Conservation (phyloP, 2,329 filamentous ascomycete genomes). For the Pseudogymnoascus sp. region DNA sequence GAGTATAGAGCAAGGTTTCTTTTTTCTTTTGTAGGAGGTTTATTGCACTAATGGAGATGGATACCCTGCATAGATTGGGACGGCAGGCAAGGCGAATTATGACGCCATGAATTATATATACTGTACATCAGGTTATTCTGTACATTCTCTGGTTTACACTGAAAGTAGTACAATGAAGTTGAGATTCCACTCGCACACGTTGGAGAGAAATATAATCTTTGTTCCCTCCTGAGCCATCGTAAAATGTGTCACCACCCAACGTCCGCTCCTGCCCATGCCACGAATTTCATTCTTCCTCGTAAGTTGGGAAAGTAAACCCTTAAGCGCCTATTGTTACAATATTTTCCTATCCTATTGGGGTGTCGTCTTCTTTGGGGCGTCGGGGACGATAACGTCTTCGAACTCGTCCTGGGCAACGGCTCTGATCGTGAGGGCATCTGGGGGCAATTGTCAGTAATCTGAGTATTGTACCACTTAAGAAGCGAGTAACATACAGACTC, state of each 20-base stretch:
- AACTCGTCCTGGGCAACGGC: conserved; percentile 96
- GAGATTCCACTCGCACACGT: neutral
- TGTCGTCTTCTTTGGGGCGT: conserved; percentile 30
- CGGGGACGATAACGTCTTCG: conserved; percentile 86
- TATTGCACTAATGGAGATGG: conserved; percentile 4
- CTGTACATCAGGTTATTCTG: conserved; percentile 4
- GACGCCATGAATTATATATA: conserved; percentile 4
- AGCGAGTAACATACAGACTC: conserved; percentile 64
- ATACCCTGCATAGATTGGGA: conserved; percentile 1
- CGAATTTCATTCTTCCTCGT: neutral
- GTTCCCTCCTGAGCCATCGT: neutral
- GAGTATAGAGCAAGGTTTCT: conserved; percentile 3
- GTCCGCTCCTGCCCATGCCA: neutral
- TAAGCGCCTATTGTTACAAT: conserved; percentile 5
- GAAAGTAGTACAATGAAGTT: conserved; percentile 7
- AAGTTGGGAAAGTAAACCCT: neutral
- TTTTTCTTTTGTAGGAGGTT: conserved; percentile 6
- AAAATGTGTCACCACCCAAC: neutral
- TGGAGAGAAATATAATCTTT: neutral
- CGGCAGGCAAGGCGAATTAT: conserved; percentile 3
- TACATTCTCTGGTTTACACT: conserved; percentile 4
- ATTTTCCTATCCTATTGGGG: conserved; percentile 2
- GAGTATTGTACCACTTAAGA: neutral
- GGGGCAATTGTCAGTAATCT: conserved; percentile 21
- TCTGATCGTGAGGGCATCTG: conserved; percentile 65